phyloP scores from a whole-genome alignment of 176 grass and related monocot genomes.

The Guadua angustifolia region DNA sequence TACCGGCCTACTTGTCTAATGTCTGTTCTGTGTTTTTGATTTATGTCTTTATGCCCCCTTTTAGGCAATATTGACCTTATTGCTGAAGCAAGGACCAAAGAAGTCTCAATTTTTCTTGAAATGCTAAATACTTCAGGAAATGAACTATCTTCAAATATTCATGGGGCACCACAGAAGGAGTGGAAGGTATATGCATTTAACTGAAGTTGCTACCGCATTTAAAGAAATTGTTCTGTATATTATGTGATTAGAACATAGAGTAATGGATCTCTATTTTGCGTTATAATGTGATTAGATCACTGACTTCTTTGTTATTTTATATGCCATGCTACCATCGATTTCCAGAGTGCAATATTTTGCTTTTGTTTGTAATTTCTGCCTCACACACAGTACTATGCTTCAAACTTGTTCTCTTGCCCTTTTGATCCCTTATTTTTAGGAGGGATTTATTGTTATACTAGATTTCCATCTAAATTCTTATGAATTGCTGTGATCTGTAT shows the following conservation, averaged over 20 bases:
- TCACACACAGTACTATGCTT: not conserved
- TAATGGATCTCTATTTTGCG: not conserved
- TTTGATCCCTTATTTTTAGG: not conserved
- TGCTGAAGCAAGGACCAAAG: constrained; percentile 59
- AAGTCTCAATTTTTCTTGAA: constrained; percentile 80
- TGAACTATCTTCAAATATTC: constrained; percentile 36
- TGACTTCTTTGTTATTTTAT: not conserved
- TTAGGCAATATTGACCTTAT: constrained; percentile 69
- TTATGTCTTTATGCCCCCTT: constrained; percentile 17
- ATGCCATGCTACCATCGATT: not conserved
- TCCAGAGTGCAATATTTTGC: not conserved
- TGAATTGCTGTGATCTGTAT: constrained; percentile 9
- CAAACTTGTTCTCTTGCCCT: not conserved
- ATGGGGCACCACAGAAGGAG: constrained; percentile 56
- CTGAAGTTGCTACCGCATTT: not conserved
- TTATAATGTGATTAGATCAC: not conserved
- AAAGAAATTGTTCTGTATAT: not conserved
- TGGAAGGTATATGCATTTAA: constrained; percentile 83
- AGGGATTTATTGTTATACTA: not conserved
- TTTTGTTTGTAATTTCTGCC: constrained; percentile 14
- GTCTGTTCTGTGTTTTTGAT: constrained; percentile 13
- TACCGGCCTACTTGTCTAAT: constrained; percentile 4
- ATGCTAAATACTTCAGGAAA: constrained; percentile 83
- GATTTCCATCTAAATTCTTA: constrained; percentile 6
- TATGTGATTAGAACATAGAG: not conserved